These are phyloP conservation scores for Mucor sp. DNA, from an alignment of 371 early-diverging fungal genomes.

Conservation along the genomic window DNA sequence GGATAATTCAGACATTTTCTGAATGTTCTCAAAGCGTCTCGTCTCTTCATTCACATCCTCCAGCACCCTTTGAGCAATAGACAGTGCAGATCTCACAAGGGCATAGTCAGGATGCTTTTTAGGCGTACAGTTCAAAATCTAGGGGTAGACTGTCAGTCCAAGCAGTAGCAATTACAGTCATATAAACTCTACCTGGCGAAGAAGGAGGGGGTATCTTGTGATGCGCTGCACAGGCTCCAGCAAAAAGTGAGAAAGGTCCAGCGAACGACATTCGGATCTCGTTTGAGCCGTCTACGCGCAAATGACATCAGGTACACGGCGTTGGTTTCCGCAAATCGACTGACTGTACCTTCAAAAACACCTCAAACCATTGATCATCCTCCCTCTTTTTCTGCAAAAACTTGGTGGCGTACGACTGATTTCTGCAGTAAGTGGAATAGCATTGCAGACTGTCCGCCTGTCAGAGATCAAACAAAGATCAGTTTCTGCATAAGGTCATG, in stretches of 20 bases:
- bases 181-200: slow-evolving; percentile 66
- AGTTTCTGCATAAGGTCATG: not conserved
- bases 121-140: slow-evolving; percentile 85
- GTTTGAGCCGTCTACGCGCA: slow-evolving; percentile 50
- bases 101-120: slow-evolving; percentile 80
- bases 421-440: slow-evolving; percentile 71
- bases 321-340: not conserved
- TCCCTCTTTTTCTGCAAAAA: slow-evolving; percentile 64
- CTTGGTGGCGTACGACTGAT: slow-evolving; percentile 63
- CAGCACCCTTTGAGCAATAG: slow-evolving; percentile 68
- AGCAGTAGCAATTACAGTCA: not conserved
- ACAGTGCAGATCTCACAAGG: slow-evolving; percentile 68
- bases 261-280: slow-evolving; percentile 73
- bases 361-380: slow-evolving; percentile 55
- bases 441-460: slow-evolving; percentile 57
- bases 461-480: not conserved
- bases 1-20: slow-evolving; percentile 72
- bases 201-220: slow-evolving; percentile 88
- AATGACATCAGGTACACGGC: not conserved
- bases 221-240: slow-evolving; percentile 94
- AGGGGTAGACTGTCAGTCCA: not conserved
- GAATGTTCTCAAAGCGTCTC: slow-evolving; percentile 70
- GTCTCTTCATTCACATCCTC: slow-evolving; percentile 82
- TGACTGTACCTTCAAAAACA: slow-evolving; percentile 63
- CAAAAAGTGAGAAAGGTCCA: slow-evolving; percentile 86